Conservation (phyloP, 1,284 basidiomycete genomes). For the Mycocalia duriaeana region DNA sequence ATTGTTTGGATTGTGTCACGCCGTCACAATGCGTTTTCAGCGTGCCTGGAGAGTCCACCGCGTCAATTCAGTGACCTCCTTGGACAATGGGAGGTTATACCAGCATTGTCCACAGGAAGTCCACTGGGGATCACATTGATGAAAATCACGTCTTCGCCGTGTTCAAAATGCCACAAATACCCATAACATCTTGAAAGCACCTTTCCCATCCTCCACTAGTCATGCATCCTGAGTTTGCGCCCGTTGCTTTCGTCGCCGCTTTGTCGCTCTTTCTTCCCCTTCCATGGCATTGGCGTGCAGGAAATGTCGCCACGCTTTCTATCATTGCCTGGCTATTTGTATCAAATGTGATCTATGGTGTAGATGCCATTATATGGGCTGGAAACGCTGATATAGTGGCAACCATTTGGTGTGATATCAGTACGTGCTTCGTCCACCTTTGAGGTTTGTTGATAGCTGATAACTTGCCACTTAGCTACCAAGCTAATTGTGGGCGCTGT, state of each 20-base stretch:
- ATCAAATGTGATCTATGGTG: constrained; percentile 27
- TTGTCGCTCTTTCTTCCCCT: constrained; percentile 33
- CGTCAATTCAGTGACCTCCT: too few species aligned
- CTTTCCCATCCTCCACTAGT: background rate
- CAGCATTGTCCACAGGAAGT: background rate
- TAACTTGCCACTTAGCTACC: constrained; percentile 25
- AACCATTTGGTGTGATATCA: constrained; percentile 49
- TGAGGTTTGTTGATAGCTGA: background rate
- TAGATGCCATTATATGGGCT: constrained; percentile 42
- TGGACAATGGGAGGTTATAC: too few species aligned
- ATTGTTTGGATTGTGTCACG: too few species aligned
- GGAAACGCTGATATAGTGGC: constrained; percentile 28
- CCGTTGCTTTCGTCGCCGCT: constrained; percentile 31
- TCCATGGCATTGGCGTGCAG: constrained; percentile 41
- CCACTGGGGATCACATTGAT: background rate
- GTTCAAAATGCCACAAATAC: background rate
- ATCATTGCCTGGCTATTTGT: constrained; percentile 31
- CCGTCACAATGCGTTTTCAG: too few species aligned
- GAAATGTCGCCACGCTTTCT: constrained; percentile 41
- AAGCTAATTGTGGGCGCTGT: constrained; percentile 35
- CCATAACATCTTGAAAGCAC: background rate
- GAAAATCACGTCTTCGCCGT: background rate
- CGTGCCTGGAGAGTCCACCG: too few species aligned
- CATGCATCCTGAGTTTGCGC: constrained; percentile 19
- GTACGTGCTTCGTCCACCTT: constrained; percentile 23